Evolutionary conservation across 805 yeast genomes (phyloP).

Genomic region (Pichia cephalocereana): DNA sequence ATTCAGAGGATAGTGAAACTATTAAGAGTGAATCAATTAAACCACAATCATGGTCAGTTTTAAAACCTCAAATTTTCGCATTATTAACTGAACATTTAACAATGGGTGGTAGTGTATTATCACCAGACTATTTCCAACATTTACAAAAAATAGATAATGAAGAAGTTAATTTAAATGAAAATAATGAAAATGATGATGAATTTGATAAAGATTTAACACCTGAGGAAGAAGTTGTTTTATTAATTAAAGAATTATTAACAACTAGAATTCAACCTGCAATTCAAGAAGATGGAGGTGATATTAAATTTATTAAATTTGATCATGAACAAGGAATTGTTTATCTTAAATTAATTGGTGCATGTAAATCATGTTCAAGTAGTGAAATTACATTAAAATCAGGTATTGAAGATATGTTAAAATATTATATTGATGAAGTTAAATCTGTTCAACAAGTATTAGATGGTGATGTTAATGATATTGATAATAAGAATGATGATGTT

Average conservation of each 20-base stretch:
- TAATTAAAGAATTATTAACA: constrained; percentile 86
- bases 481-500: neutral
- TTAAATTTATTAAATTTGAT: constrained; percentile 79
- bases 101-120: constrained; percentile 48
- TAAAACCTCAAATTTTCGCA: constrained; percentile 60
- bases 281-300: constrained; percentile 98
- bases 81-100: constrained; percentile 46
- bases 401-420: constrained; percentile 93
- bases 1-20: neutral
- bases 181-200: constrained; percentile 23
- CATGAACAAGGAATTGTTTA: constrained; percentile 82
- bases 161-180: constrained; percentile 23
- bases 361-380: constrained; percentile 86
- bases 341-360: constrained; percentile 88
- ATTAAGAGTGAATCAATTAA: constrained; percentile 12
- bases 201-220: constrained; percentile 45
- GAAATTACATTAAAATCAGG: constrained; percentile 92
- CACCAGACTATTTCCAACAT: constrained; percentile 25
- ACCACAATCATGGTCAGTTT: constrained; percentile 39
- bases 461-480: constrained; percentile 54
- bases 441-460: constrained; percentile 84
- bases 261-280: constrained; percentile 96
- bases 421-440: constrained; percentile 90
- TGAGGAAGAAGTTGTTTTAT: constrained; percentile 62
- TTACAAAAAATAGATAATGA: constrained; percentile 27